A percentile compares a stretch with the other conserved stretches of the same genome.
Conservation (phyloP, 495 filamentous ascomycete species). For the Penicillium steckii region DNA sequence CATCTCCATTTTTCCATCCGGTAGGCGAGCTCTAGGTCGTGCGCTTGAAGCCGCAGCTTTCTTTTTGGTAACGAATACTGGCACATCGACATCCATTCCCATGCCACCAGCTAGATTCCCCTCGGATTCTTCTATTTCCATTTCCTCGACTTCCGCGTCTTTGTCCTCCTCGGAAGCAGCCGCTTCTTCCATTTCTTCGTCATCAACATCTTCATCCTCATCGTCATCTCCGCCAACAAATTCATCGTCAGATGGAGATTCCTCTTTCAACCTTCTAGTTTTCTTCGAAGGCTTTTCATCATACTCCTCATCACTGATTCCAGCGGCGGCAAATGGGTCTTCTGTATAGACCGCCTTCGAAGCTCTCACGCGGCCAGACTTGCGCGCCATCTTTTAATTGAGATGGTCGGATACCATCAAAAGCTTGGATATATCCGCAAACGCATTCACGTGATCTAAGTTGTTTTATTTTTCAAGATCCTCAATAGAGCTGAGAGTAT, state of each 20-base stretch:
- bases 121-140: conserved; percentile 12
- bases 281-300: conserved; percentile 8
- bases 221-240: conserved; percentile 22
- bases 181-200: conserved; percentile 15
- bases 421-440: not conserved
- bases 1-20: conserved; percentile 21
- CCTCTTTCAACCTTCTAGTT: conserved; percentile 15
- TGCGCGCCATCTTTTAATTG: conserved; percentile 32
- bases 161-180: conserved; percentile 14
- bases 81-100: not conserved
- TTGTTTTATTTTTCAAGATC: not conserved
- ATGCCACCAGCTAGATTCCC: not conserved
- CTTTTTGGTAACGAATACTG: not conserved
- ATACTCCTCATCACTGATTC: conserved; percentile 28
- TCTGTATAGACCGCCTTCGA: conserved; percentile 33
- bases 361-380: conserved; percentile 37
- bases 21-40: conserved; percentile 14
- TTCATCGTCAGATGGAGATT: conserved; percentile 30
- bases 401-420: not conserved
- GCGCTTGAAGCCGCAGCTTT: not conserved
- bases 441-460: not conserved
- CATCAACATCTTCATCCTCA: conserved; percentile 12
- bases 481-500: no score
- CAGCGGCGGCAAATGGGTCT: conserved; percentile 34
- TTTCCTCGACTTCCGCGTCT: conserved; percentile 7